Evolutionary conservation across 1,139 yeast genomes (phyloP).

Genomic region (Pichia sp.): DNA sequence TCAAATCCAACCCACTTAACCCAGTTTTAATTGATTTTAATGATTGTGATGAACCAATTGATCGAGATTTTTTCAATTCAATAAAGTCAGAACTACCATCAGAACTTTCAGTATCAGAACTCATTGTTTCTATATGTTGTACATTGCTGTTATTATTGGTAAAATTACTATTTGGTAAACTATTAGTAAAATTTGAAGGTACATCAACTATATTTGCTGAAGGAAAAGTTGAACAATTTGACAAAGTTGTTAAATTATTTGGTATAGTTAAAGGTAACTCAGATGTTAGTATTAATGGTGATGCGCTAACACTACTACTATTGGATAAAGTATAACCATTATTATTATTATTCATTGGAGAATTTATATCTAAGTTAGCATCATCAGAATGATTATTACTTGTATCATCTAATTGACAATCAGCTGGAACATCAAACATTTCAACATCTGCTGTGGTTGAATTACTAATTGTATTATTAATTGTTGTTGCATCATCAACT

Average conservation of each 20-base stretch:
- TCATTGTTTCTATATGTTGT: conserved; percentile 3
- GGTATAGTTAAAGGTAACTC: conserved; percentile 6
- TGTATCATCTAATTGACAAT: conserved; percentile 22
- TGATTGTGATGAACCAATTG: conserved; percentile 16
- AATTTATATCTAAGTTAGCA: not conserved
- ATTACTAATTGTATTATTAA: conserved; percentile 1
- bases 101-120: not conserved
- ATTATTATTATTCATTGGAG: not conserved
- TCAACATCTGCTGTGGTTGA: conserved; percentile 21
- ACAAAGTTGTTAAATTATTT: not conserved
- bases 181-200: not conserved
- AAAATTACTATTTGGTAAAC: not conserved
- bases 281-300: conserved; percentile 6
- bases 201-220: not conserved
- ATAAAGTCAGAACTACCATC: not conserved
- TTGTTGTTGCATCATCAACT: conserved; percentile 3
- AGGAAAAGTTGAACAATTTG: not conserved
- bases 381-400: conserved; percentile 8
- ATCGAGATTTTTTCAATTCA: conserved; percentile 17
- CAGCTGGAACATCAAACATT: conserved; percentile 30
- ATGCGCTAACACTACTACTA: conserved; percentile 1
- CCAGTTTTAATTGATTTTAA: conserved; percentile 27
- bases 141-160: not conserved
- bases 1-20: conserved; percentile 27
- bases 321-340: not conserved